Evolutionary conservation across 495 filamentous ascomycete species (phyloP).

Genomic region (Penicillium paradoxum): DNA sequence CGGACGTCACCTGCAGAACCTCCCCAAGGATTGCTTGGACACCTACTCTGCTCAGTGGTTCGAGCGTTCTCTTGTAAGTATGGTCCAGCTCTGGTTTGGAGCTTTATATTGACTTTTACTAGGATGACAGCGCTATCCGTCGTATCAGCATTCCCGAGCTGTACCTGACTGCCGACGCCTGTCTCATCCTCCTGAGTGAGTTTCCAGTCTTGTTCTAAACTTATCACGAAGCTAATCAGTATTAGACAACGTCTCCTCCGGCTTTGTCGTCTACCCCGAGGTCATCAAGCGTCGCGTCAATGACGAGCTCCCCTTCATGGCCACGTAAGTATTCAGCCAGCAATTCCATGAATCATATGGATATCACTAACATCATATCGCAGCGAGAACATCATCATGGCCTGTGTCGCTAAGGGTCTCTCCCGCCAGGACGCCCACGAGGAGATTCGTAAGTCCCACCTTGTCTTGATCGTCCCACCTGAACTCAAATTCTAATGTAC

Average conservation of each 20-base stretch:
- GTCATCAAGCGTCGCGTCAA: constrained; percentile 64
- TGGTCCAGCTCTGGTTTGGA: constrained; percentile 4
- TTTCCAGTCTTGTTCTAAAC: not conserved
- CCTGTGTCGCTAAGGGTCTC: constrained; percentile 65
- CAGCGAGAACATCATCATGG: constrained; percentile 74
- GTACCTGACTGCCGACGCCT: constrained; percentile 79
- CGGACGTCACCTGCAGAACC: constrained; percentile 61
- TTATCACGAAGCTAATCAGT: constrained; percentile 7
- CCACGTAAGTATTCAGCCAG: constrained; percentile 48
- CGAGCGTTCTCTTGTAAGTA: constrained; percentile 55
- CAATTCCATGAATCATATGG: not conserved
- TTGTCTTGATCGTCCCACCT: not conserved
- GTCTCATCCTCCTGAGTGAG: constrained; percentile 61
- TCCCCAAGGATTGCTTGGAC: constrained; percentile 63
- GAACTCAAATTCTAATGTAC: not conserved
- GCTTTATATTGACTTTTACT: constrained; percentile 7
- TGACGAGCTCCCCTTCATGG: constrained; percentile 87
- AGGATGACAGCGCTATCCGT: constrained; percentile 59
- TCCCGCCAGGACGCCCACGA: constrained; percentile 91
- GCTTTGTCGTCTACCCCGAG: constrained; percentile 81
- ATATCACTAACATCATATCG: constrained; percentile 13
- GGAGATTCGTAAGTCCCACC: constrained; percentile 53
- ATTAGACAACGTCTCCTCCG: constrained; percentile 69
- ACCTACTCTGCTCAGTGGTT: constrained; percentile 86
- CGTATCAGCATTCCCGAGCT: constrained; percentile 72